Evolutionary conservation across 1,284 basidiomycete genomes (phyloP).

Genomic region (Porphyrellus sp.): DNA sequence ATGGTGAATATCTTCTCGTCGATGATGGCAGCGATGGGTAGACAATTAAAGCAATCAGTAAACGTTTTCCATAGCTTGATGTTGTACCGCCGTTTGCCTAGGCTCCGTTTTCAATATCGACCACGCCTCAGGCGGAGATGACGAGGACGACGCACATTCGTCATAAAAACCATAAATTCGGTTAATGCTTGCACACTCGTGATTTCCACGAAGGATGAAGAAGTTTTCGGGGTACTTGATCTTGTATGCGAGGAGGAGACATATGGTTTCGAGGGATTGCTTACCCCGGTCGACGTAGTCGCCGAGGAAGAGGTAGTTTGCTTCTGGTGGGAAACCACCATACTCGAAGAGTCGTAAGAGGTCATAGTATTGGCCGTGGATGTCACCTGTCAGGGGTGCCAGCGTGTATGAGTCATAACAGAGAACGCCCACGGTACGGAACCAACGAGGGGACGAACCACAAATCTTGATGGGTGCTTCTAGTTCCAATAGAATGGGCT

Average conservation of each 20-base stretch:
- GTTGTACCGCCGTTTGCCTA: conserved; percentile 96
- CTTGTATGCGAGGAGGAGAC: conserved; percentile 88
- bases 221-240: conserved; percentile 99
- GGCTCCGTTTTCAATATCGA: conserved; percentile 11
- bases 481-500: conserved; percentile 90
- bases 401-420: conserved; percentile 20
- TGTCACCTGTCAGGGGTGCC: conserved; percentile 63
- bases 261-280: conserved; percentile 92
- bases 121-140: background rate
- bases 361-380: conserved; percentile 95
- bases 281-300: conserved; percentile 96
- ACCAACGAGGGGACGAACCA: conserved; percentile 57
- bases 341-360: conserved; percentile 92
- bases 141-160: conserved; percentile 66
- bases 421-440: conserved; percentile 1
- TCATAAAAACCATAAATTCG: conserved; percentile 97
- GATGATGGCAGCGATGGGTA: conserved; percentile 94
- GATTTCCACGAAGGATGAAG: conserved; percentile 92
- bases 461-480: conserved; percentile 98
- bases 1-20: conserved; percentile 97
- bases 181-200: conserved; percentile 94
- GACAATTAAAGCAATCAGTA: conserved; percentile 95
- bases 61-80: conserved; percentile 99
- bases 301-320: conserved; percentile 93
- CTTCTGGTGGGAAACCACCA: conserved; percentile 93